Percentiles rank a stretch among this genome's conserved stretches.
Evolutionary conservation across 495 filamentous ascomycete genomes (phyloP).

Genomic region (Aspergillus leporis): DNA sequence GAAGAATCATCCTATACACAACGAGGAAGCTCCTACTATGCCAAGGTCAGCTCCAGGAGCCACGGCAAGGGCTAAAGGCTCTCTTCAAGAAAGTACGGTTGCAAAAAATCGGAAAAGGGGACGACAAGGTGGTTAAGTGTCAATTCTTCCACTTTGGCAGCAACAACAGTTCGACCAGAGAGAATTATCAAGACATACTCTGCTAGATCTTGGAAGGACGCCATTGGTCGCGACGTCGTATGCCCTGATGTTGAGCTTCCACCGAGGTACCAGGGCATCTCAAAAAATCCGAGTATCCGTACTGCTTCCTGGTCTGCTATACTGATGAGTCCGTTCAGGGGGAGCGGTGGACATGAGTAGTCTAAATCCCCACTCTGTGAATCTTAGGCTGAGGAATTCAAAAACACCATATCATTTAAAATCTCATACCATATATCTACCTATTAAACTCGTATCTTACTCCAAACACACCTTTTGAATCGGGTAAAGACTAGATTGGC

Average conservation of each 20-base stretch:
- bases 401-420: slow-evolving; percentile 8
- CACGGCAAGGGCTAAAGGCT: slow-evolving; percentile 2
- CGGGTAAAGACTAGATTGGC: neutral
- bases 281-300: slow-evolving; percentile 6
- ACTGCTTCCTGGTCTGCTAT: slow-evolving; percentile 8
- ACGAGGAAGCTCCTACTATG: neutral
- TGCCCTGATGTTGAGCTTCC: slow-evolving; percentile 1
- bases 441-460: neutral
- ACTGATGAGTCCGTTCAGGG: neutral
- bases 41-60: neutral
- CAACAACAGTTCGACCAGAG: slow-evolving; percentile 9
- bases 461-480: slow-evolving; percentile 9
- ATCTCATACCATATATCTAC: slow-evolving; percentile 11
- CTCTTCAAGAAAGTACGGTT: neutral
- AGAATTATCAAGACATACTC: neutral
- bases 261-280: neutral
- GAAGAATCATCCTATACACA: neutral
- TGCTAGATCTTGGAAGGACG: neutral
- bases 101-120: neutral
- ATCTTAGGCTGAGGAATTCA: neutral
- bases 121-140: no score
- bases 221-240: neutral
- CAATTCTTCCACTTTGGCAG: neutral
- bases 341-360: slow-evolving; percentile 10
- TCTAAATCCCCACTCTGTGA: neutral